phyloP scores from a whole-genome alignment of 352 stramenopile species.

The Plasmopara viticola region DNA sequence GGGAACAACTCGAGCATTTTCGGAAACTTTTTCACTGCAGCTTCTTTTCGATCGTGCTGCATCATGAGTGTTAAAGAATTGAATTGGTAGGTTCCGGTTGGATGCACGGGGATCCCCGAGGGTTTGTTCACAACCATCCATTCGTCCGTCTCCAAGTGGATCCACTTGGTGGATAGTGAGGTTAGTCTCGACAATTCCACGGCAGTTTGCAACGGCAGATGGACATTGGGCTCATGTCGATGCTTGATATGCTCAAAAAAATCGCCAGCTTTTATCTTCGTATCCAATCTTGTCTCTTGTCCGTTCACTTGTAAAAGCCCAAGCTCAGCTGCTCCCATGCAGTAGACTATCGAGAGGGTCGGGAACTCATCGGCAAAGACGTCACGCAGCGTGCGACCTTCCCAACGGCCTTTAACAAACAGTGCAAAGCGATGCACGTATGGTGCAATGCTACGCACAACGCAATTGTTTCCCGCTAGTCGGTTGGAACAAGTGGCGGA shows the following conservation, averaged over 20 bases:
- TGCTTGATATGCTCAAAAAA: slow-evolving; percentile 88
- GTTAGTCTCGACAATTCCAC: slow-evolving; percentile 7
- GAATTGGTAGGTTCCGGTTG: slow-evolving; percentile 84
- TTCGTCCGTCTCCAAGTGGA: slow-evolving; percentile 44
- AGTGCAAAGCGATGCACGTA: slow-evolving; percentile 91
- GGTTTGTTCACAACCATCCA: slow-evolving; percentile 79
- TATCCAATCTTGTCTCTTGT: slow-evolving; percentile 34
- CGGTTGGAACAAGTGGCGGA: slow-evolving; percentile 28
- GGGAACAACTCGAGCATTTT: slow-evolving; percentile 44
- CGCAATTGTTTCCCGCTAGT: slow-evolving; percentile 19
- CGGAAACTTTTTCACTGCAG: slow-evolving; percentile 9
- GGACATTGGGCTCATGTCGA: slow-evolving; percentile 90
- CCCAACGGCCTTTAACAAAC: slow-evolving; percentile 89
- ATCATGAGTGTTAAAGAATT: slow-evolving; percentile 83
- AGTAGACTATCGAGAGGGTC: slow-evolving; percentile 37
- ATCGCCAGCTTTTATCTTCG: slow-evolving; percentile 78
- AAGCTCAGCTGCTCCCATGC: slow-evolving; percentile 59
- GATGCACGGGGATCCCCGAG: slow-evolving; percentile 86
- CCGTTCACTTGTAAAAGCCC: slow-evolving; percentile 88
- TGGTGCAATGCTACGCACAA: slow-evolving; percentile 55
- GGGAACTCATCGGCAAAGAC: slow-evolving; percentile 68
- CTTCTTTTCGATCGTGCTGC: slow-evolving; percentile 13
- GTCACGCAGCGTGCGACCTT: slow-evolving; percentile 72
- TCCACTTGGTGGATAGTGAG: slow-evolving; percentile 15
- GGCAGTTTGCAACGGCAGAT: slow-evolving; percentile 16